phyloP scores from a whole-genome alignment of 2,329 filamentous ascomycete species.

The Penicillium sp. region DNA sequence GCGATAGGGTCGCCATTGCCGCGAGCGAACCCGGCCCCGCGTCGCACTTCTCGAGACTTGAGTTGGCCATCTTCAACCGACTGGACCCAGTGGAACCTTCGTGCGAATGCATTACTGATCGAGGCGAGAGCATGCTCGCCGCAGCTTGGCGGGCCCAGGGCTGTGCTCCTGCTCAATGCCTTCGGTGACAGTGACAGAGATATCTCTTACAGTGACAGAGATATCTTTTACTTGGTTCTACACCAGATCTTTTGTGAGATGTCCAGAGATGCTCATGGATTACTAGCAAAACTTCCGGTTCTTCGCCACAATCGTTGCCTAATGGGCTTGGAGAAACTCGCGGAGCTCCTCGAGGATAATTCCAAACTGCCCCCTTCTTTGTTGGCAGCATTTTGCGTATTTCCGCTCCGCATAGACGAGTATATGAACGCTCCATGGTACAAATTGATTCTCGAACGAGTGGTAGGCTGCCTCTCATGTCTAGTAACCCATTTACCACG shows the following conservation, averaged over 20 bases:
- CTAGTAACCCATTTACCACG: slow-evolving; percentile 50
- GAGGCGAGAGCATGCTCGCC: neutral
- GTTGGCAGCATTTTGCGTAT: slow-evolving; percentile 33
- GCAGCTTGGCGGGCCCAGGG: slow-evolving; percentile 47
- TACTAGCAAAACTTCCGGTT: slow-evolving; percentile 41
- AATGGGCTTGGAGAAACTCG: slow-evolving; percentile 35
- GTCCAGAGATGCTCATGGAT: slow-evolving; percentile 38
- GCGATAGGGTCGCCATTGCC: neutral
- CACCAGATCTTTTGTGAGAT: slow-evolving; percentile 69
- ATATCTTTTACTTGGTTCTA: slow-evolving; percentile 66
- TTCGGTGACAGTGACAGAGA: slow-evolving; percentile 54
- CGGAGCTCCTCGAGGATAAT: slow-evolving; percentile 52
- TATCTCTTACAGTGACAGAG: slow-evolving; percentile 58
- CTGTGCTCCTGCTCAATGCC: slow-evolving; percentile 61
- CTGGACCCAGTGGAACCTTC: slow-evolving; percentile 18
- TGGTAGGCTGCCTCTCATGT: slow-evolving; percentile 51
- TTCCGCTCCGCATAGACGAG: slow-evolving; percentile 43
- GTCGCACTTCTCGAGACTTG: neutral
- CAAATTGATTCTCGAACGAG: slow-evolving; percentile 36
- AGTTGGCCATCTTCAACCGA: neutral
- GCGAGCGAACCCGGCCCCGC: neutral
- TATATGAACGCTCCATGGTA: slow-evolving; percentile 41
- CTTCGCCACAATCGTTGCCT: slow-evolving; percentile 42
- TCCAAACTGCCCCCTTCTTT: neutral
- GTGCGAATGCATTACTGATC: neutral